Evolutionary conservation across 768 basidiomycete genomes (phyloP).

Genomic region (Paxillus involutus): DNA sequence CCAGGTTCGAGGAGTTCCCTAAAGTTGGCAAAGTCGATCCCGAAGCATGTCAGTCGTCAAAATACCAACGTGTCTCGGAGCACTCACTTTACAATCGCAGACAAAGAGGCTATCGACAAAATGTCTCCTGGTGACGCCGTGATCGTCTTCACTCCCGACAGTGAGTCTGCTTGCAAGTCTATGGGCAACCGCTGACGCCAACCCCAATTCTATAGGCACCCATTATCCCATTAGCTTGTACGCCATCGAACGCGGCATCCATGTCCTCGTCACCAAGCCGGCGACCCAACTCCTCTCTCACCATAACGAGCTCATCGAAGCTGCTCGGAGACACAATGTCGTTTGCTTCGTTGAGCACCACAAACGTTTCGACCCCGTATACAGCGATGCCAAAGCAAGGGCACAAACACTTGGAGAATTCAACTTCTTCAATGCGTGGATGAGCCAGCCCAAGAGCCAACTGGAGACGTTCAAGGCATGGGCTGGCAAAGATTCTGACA

Average conservation of each 20-base stretch:
- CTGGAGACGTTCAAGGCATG: conserved; percentile 93
- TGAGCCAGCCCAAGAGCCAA: conserved; percentile 96
- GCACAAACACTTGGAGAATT: conserved; percentile 81
- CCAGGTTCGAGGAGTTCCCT: conserved; percentile 79
- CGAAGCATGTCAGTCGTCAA: conserved; percentile 71
- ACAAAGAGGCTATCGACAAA: conserved; percentile 77
- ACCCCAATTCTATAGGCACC: conserved; percentile 49
- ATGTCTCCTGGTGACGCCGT: conserved; percentile 84
- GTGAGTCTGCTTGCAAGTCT: conserved; percentile 39
- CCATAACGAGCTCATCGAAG: conserved; percentile 74
- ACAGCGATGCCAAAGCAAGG: conserved; percentile 85
- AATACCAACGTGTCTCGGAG: conserved; percentile 2
- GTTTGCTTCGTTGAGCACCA: conserved; percentile 95
- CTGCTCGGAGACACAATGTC: conserved; percentile 77
- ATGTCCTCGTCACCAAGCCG: conserved; percentile 92
- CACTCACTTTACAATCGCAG: conserved; percentile 37
- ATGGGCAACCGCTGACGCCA: not conserved
- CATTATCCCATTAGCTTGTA: conserved; percentile 85
- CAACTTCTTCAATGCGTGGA: conserved; percentile 96
- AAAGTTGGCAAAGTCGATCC: conserved; percentile 66
- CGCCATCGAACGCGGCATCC: conserved; percentile 81
- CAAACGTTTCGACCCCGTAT: conserved; percentile 89
- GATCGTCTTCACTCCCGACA: conserved; percentile 91
- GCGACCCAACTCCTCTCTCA: conserved; percentile 84
- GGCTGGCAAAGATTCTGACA: conserved; percentile 94